Evolutionary conservation across 2,329 filamentous ascomycete species (phyloP).

Genomic region (Chaetomium olivaceum): DNA sequence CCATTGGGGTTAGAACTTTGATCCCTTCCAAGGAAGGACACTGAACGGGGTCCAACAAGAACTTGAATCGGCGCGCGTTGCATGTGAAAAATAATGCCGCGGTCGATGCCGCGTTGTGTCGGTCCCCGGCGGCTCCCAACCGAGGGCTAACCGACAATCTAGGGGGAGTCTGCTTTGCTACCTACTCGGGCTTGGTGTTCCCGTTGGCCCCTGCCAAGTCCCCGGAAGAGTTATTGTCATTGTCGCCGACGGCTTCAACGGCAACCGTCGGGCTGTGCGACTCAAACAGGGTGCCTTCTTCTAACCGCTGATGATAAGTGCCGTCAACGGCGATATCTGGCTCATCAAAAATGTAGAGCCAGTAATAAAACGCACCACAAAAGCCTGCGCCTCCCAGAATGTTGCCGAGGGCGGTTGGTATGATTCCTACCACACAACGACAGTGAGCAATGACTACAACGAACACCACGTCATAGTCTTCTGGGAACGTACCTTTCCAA

Average conservation of each 20-base stretch:
- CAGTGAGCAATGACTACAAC: not conserved
- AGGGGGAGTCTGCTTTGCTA: not conserved
- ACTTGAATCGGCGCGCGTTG: not conserved
- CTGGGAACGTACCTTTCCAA: constrained; percentile 47
- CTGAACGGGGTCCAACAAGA: not conserved
- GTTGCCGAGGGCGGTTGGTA: constrained; percentile 55
- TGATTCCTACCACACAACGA: constrained; percentile 37
- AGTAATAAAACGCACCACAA: constrained; percentile 45
- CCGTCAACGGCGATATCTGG: constrained; percentile 22
- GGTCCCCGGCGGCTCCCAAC: not conserved
- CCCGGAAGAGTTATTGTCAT: constrained; percentile 5
- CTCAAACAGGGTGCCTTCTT: constrained; percentile 8
- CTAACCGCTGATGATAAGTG: constrained; percentile 18
- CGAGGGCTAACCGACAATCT: not conserved
- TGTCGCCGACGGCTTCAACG: constrained; percentile 8
- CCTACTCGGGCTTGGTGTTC: not conserved
- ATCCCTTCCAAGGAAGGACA: not conserved
- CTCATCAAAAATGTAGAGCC: constrained; percentile 24
- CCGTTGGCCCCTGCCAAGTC: constrained; percentile 6
- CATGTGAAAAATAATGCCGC: not conserved
- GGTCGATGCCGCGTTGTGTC: not conserved
- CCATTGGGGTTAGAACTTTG: not conserved
- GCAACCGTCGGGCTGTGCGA: constrained; percentile 13
- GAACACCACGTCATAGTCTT: not conserved
- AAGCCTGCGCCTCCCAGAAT: constrained; percentile 55